Conservation (phyloP, 768 basidiomycete species). For the Serendipita vermifera region DNA sequence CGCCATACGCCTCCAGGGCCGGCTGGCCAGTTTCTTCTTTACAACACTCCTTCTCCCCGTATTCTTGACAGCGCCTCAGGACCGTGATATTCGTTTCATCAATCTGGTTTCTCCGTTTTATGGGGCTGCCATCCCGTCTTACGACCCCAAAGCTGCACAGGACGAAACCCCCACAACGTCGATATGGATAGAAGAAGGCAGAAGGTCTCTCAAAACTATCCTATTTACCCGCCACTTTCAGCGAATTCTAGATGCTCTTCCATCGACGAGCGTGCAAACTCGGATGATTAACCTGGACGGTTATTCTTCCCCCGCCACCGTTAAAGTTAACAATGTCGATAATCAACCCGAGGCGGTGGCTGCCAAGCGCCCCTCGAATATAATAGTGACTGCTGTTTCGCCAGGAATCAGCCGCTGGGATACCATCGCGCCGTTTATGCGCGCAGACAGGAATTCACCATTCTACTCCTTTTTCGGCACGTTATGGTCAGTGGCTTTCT, state of each 20-base stretch:
- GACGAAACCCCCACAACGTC: conserved; percentile 18
- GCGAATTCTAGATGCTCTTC: conserved; percentile 69
- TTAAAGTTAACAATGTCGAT: background rate
- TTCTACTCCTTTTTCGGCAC: conserved; percentile 33
- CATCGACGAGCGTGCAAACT: conserved; percentile 28
- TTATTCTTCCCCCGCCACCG: too few species aligned
- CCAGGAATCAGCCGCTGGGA: conserved; percentile 66
- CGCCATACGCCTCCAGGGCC: conserved; percentile 32
- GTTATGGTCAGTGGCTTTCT: conserved; percentile 32
- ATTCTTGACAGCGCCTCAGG: conserved; percentile 69
- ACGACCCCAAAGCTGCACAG: conserved; percentile 24
- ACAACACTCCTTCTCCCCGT: conserved; percentile 66
- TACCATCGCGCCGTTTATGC: conserved; percentile 39
- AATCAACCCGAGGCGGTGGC: background rate
- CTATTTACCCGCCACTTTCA: conserved; percentile 65
- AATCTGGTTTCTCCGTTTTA: conserved; percentile 83
- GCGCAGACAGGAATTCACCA: conserved; percentile 17
- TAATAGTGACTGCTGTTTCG: conserved; percentile 57
- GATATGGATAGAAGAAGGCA: conserved; percentile 37
- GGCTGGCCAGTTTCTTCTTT: conserved; percentile 64
- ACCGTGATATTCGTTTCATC: conserved; percentile 82
- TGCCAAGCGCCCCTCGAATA: conserved; percentile 37
- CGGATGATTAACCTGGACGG: background rate
- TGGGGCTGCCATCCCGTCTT: conserved; percentile 51
- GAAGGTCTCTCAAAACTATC: conserved; percentile 49